Evolutionary conservation across 129 eudicot genomes (phyloP), one percentile per base, ranked within the genome.

Genomic region (Kitagawia praeruptora): DNA sequence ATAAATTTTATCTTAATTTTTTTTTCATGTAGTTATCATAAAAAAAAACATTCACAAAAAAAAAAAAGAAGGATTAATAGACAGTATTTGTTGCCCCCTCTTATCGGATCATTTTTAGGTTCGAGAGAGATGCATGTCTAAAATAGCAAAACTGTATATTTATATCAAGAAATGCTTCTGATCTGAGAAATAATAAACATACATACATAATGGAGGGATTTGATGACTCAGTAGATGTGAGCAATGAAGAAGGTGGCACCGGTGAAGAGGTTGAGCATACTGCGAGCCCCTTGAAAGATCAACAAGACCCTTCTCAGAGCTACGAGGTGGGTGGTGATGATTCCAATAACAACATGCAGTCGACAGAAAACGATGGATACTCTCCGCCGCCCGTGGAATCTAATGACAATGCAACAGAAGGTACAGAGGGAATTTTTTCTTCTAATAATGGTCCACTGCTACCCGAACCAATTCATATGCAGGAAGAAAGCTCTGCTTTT

Each of bases 401-500:
- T 19, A 74, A 74, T 13, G 61, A 34, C 39, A 74, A 74, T 72
- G 53, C 76, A 3, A 21, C 19, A 6, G 67, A n/a, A 44, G 34
- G 45, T 46, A 74, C 58, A 5, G 58, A 45, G 40, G 77, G 77
- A 25, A 46, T 74, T 23, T 74, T 74, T 34, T 19, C 77, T 10
- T 74, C 77, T 25, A 74, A 46, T 46, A 41, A 45, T 28, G 77
- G 61, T 74, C 77, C 77, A 34, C 4, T 74, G 19, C 77, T 74
- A 8, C 77, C 77, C 0, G 77, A 74, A 9, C 77, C 77, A 1
- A 74, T 3, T 28, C 77, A 74, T 9, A 74, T 74, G 77, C 77
- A 28, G 18, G 77, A 74, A 46, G 61, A 74, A 74, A 34, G 58
- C 77, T 44, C 77, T 74, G 77, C 77, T 25, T 74, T 74, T 45